Base-by-base conservation (phyloP, 2,329 filamentous ascomycete genomes). In the Penicillium crustosum region DNA sequence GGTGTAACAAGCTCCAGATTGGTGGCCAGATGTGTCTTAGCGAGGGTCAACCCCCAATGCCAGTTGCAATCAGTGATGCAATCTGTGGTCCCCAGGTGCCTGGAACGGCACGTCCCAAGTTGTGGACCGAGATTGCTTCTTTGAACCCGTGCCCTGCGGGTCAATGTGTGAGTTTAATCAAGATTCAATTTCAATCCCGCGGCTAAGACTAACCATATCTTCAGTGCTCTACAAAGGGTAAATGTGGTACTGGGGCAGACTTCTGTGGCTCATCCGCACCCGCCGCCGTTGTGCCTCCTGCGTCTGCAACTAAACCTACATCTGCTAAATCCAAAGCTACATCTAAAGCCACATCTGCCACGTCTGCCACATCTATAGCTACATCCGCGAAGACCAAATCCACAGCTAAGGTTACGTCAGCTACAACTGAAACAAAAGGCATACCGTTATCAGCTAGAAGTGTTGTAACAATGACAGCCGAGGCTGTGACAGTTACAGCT, bases 81-180 rank as follows among this genome's bases (percentile, higher is more conserved):
- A 36, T 57, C 35, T 57, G 55, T 57, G 55, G 55, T 6, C 55
- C 55, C 1, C 55, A 48, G n/a, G 49, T 48, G n/a, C 55, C 55
- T n/a, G 55, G 55, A 21, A 36, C 55, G 23, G 13, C 23, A 27
- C 49, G 49, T 29, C 49, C 55, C 2, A 1, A 5, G 10, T 3
- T 25, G 17, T 48, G 42, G 49, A 31, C 21, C 1, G 17, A 36
- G 2, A 23, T 57, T 17, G 9, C 55, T 1, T 23, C 29, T 39
- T 17, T 57, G n/a, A 57, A 57, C 27, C 55, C 55, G 19, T 57
- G 55, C 13, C 49, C 55, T 29, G 21, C 35, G 4, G 49, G 49
- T 27, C 55, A 57, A 53, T 57, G 49, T 39, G 55, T 57, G 29
- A 48, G 55, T 6, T n/a, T 5, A 12, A 12, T 35, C 27, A 15